Conservation (phyloP, 208 protist genomes). For the Crithidia thermophila region DNA sequence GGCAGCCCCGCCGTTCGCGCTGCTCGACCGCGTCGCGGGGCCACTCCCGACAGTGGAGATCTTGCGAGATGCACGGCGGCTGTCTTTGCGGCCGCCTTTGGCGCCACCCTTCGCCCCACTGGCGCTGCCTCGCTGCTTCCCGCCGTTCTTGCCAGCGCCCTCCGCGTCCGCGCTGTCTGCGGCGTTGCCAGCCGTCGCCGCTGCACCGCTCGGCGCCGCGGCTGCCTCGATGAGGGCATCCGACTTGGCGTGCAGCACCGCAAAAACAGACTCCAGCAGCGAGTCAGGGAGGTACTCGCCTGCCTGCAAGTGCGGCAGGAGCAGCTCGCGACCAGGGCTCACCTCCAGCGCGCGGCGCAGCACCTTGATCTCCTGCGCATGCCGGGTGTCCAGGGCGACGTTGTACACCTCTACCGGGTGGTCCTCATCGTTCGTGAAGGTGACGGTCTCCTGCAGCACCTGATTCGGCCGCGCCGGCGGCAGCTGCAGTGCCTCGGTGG, state of each 20-base stretch:
- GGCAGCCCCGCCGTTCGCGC: background rate
- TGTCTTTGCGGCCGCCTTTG: constrained; percentile 13
- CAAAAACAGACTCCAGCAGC: constrained; percentile 75
- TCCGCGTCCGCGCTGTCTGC: background rate
- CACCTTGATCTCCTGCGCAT: constrained; percentile 68
- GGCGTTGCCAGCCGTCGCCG: background rate
- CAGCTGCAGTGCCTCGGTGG: constrained; percentile 59
- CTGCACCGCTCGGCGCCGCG: background rate
- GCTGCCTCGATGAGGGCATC: constrained; percentile 1
- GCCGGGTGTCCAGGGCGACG: constrained; percentile 75
- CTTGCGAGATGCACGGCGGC: constrained; percentile 2
- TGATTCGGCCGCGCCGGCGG: constrained; percentile 78
- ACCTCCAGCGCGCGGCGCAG: constrained; percentile 47
- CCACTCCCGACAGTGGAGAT: background rate
- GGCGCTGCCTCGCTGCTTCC: constrained; percentile 7
- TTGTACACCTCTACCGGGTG: constrained; percentile 89
- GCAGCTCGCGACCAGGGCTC: constrained; percentile 39
- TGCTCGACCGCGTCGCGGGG: background rate
- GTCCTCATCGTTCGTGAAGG: constrained; percentile 87
- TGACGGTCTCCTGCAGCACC: constrained; percentile 59
- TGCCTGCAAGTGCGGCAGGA: constrained; percentile 65
- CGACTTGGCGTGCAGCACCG: constrained; percentile 30
- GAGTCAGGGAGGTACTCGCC: constrained; percentile 70
- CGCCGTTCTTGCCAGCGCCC: background rate
- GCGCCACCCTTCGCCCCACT: background rate